Conservation (phyloP, 768 basidiomycete species). For the Boletus bicolor region DNA sequence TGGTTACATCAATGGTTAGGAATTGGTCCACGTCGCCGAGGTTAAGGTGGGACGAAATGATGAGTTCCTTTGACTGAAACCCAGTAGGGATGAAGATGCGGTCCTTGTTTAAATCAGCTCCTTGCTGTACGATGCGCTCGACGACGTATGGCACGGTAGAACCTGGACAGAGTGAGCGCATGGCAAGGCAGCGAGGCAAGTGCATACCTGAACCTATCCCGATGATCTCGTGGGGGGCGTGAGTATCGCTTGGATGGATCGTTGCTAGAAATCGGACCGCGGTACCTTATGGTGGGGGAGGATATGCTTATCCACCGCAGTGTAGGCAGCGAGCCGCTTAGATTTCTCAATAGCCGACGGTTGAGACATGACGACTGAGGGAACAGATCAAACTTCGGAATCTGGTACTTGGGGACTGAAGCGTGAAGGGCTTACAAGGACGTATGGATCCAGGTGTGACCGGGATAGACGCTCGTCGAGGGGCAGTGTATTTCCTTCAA, state of each 20-base stretch:
- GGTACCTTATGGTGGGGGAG: slow-evolving; percentile 76
- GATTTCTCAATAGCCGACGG: slow-evolving; percentile 61
- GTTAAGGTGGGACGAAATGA: slow-evolving; percentile 70
- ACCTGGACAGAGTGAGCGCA: slow-evolving; percentile 39
- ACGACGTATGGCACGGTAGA: slow-evolving; percentile 97
- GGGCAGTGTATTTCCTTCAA: slow-evolving; percentile 10
- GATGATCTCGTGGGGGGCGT: slow-evolving; percentile 52
- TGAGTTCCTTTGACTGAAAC: slow-evolving; percentile 95
- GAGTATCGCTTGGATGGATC: background rate
- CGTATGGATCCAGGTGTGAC: background rate
- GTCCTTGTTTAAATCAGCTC: slow-evolving; percentile 64
- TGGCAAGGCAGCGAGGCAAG: background rate
- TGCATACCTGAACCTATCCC: slow-evolving; percentile 79
- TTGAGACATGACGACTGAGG: slow-evolving; percentile 29
- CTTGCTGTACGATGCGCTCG: slow-evolving; percentile 88
- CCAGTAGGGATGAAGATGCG: slow-evolving; percentile 92
- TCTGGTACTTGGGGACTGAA: background rate
- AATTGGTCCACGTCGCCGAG: slow-evolving; percentile 91
- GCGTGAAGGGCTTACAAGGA: slow-evolving; percentile 6
- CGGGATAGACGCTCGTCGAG: slow-evolving; percentile 10
- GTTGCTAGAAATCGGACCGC: background rate
- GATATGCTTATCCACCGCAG: slow-evolving; percentile 90
- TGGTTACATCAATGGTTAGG: slow-evolving; percentile 88
- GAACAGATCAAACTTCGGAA: background rate
- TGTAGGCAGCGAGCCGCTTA: slow-evolving; percentile 89